Percentiles rank a stretch among this genome's conserved stretches.
Conservation (phyloP, 257 asterid species). For the Prunella vulgaris region DNA sequence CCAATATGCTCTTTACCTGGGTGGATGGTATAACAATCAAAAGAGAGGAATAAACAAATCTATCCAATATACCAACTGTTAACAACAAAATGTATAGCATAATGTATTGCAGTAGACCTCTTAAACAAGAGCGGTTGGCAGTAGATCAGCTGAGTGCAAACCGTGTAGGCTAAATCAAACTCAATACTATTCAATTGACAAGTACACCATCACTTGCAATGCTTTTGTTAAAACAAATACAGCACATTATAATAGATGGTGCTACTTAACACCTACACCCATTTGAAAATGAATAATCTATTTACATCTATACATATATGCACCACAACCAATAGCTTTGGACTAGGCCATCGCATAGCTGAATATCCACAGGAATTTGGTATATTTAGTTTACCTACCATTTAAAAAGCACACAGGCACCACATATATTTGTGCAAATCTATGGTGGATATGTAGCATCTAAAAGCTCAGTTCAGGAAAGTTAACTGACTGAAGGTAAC, state of each 20-base stretch:
- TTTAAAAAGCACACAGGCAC: neutral
- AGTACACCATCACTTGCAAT: neutral
- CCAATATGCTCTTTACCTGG: too few relatives aligned
- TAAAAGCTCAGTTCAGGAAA: neutral
- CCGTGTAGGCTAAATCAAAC: neutral
- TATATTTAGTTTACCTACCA: neutral
- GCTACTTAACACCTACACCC: constrained; percentile 7
- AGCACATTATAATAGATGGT: neutral
- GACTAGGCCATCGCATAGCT: neutral
- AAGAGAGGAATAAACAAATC: too few relatives aligned
- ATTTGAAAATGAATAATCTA: constrained; percentile 13
- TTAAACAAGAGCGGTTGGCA: too few relatives aligned
- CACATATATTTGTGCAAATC: neutral
- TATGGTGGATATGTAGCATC: neutral
- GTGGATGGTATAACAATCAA: too few relatives aligned
- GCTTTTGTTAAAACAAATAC: neutral
- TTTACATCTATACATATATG: constrained; percentile 11
- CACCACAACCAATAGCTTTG: neutral
- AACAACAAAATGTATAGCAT: too few relatives aligned
- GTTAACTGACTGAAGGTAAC: constrained; percentile 61
- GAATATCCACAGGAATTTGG: neutral
- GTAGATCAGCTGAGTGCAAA: too few relatives aligned
- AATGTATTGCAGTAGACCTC: too few relatives aligned
- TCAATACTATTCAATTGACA: neutral
- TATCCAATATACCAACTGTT: too few relatives aligned